Evolutionary conservation across 345 rosid species (phyloP), one percentile per base, ranked within the genome.

Genomic region (Eucalyptus sp.): DNA sequence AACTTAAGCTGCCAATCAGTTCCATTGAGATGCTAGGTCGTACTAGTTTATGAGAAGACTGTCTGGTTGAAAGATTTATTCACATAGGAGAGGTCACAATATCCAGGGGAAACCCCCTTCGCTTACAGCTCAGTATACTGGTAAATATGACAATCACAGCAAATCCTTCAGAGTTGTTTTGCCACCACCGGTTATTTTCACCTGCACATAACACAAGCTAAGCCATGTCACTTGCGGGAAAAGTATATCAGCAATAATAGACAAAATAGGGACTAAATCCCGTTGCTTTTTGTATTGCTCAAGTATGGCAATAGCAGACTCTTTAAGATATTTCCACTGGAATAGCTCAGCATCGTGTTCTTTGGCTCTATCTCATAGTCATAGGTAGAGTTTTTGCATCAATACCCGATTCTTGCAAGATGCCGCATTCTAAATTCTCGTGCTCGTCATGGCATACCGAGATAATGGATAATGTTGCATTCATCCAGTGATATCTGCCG

Each of bases 81-180:
- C 48, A 37, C 84, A 20, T 10, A 41, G 48, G 48, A 41, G 84
- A 76, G 48, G 83, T 20, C 24, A 76, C 27, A 41, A 11, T 20
- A 76, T 76, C 48, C 84, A 22, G 84, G 83, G 12, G 44, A 76
- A 76, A 76, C 22, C 48, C 48, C 84, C 29, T 43, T 10, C 10
- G 29, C 84, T 22, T 41, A 76, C 84, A 76, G 29, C 48, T 76
- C 20, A 76, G 84, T 41, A 41, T 20, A 76, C 84, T 20, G 29
- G 15, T 41, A 41, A 66, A 33, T 41, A 4, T 31, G 25, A 37
- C 37, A 37, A 68, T 90, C 88, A 93, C 44, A 93, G 93, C 92
- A 94, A 90, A 88, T 95, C 96, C 93, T 90, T 90, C 81, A 93
- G 91, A 62, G 93, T 91, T 49, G 95, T 95, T 91, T 91, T 93